Evolutionary conservation across 768 basidiomycete genomes (phyloP).

Genomic region (Pholiota molesta): DNA sequence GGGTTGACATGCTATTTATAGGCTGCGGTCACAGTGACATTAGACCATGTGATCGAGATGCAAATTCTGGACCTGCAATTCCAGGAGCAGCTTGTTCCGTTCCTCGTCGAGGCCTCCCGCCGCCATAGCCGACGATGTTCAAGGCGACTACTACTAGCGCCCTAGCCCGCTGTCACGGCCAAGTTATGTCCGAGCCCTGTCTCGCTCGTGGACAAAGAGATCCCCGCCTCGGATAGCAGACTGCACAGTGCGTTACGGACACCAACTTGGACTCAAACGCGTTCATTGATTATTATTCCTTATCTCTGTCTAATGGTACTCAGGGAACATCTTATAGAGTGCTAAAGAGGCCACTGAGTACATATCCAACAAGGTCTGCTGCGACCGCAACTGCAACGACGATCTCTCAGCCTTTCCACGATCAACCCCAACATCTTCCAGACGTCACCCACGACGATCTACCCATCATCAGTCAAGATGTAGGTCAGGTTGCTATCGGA

Average conservation of each 20-base stretch:
- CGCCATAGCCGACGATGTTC: neutral
- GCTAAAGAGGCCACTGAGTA: conserved; percentile 1
- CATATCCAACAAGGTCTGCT: conserved; percentile 1
- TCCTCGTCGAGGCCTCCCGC: neutral
- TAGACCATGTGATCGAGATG: conserved; percentile 5
- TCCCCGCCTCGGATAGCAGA: neutral
- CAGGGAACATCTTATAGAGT: neutral
- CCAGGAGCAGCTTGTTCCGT: neutral
- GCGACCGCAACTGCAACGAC: conserved; percentile 17
- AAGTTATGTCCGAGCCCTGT: neutral
- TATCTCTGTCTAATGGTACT: neutral
- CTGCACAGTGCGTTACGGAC: neutral
- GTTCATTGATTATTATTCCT: neutral
- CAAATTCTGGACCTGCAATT: neutral
- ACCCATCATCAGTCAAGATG: conserved; percentile 59
- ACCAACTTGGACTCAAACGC: neutral
- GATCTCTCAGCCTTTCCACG: conserved; percentile 10
- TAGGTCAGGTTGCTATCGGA: conserved; percentile 63
- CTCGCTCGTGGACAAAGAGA: neutral
- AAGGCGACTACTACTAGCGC: conserved; percentile 7
- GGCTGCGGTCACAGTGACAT: neutral
- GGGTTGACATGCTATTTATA: neutral
- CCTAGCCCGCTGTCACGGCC: neutral
- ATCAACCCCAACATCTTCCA: conserved; percentile 21
- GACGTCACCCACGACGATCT: conserved; percentile 42